Evolutionary conservation across 164 flowering plant genomes (phyloP).

Genomic region (Aristolochia californica): DNA sequence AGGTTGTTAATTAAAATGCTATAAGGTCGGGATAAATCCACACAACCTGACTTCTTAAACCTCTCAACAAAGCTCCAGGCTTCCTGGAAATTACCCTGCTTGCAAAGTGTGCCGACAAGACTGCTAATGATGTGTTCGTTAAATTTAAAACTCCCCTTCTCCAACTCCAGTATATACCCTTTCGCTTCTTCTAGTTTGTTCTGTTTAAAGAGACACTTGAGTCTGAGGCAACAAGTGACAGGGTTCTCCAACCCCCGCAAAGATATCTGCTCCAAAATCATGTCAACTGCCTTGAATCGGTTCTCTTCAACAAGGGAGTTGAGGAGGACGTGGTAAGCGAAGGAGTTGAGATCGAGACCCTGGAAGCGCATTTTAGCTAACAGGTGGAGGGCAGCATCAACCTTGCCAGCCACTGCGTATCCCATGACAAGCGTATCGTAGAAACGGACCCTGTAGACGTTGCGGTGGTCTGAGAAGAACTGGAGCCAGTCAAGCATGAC

Average conservation of each 20-base stretch:
- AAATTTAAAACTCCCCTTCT: conserved; percentile 8
- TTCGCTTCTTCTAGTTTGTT: conserved; percentile 34
- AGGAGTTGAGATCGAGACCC: conserved; percentile 53
- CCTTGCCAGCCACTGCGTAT: conserved; percentile 62
- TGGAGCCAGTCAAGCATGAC: conserved; percentile 48
- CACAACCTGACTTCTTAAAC: conserved; percentile 20
- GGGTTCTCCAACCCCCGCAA: conserved; percentile 37
- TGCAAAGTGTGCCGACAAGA: conserved; percentile 49
- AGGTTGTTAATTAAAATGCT: conserved; percentile 45
- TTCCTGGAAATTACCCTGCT: conserved; percentile 21
- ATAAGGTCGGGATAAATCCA: conserved; percentile 29
- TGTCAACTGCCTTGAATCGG: conserved; percentile 35
- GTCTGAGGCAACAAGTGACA: conserved; percentile 33
- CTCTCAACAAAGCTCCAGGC: conserved; percentile 45
- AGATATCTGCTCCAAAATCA: conserved; percentile 36
- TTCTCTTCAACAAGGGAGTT: conserved; percentile 59
- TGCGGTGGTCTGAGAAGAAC: conserved; percentile 7
- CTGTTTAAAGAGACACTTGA: conserved; percentile 54
- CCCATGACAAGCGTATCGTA: conserved; percentile 60
- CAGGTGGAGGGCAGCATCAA: conserved; percentile 56
- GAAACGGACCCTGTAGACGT: conserved; percentile 22
- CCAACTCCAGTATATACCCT: conserved; percentile 25
- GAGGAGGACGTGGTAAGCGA: conserved; percentile 62
- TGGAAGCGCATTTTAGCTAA: conserved; percentile 67
- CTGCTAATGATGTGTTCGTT: conserved; percentile 18